Evolutionary conservation across 116 monocot species (phyloP).

Genomic region (Papilionanthe hybrid): DNA sequence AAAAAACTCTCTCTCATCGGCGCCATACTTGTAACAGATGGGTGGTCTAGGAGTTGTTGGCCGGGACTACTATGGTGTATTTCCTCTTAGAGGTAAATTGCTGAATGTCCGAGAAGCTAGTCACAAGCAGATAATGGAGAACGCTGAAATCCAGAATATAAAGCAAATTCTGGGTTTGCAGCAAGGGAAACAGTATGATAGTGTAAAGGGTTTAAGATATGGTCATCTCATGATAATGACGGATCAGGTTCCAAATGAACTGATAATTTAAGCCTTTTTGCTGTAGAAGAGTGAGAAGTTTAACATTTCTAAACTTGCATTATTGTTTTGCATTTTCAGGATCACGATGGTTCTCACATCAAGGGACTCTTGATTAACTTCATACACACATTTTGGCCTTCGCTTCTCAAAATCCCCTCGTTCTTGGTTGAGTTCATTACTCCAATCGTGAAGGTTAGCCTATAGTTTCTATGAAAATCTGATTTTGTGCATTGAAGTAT

Average conservation of each 20-base stretch:
- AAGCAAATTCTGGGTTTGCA: slow-evolving; percentile 92
- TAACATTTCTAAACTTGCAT: not conserved
- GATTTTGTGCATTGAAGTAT: not conserved
- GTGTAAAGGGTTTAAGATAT: slow-evolving; percentile 77
- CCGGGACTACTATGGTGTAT: slow-evolving; percentile 79
- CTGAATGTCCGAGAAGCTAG: slow-evolving; percentile 89
- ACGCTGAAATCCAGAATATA: slow-evolving; percentile 84
- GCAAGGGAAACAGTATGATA: slow-evolving; percentile 84
- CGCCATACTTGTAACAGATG: slow-evolving; percentile 37
- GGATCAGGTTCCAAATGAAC: slow-evolving; percentile 55
- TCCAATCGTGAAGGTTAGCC: slow-evolving; percentile 82
- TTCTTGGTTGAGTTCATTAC: slow-evolving; percentile 96
- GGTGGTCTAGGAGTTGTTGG: slow-evolving; percentile 85
- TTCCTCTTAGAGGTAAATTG: slow-evolving; percentile 84
- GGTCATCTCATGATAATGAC: slow-evolving; percentile 99
- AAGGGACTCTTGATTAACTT: slow-evolving; percentile 92
- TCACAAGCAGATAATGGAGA: slow-evolving; percentile 88
- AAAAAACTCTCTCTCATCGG: not conserved
- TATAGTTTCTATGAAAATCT: not conserved
- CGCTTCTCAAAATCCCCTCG: slow-evolving; percentile 70
- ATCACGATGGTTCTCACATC: slow-evolving; percentile 98
- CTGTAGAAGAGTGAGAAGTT: not conserved
- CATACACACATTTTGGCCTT: slow-evolving; percentile 95
- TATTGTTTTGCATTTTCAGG: slow-evolving; percentile 33
- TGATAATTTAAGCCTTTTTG: not conserved